Percentiles rank a stretch among this genome's conserved stretches.
Conservation (phyloP, 805 yeast species). For the Lachancea kluyveri region DNA sequence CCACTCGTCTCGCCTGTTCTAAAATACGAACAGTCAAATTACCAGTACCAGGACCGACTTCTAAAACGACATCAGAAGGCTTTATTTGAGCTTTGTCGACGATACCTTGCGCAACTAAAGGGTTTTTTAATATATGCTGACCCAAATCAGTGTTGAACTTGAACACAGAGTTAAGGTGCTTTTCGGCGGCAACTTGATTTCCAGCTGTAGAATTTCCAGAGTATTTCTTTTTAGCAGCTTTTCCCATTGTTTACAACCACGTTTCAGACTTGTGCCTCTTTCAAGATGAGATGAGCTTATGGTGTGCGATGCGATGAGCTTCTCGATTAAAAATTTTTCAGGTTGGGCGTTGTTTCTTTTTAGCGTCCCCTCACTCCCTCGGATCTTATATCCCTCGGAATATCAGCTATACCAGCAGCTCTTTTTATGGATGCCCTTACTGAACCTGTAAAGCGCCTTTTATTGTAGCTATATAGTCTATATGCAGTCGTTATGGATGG, state of each 20-base stretch:
- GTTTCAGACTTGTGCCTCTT: background rate
- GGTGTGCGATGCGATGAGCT: background rate
- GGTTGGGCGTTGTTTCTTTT: too few species aligned
- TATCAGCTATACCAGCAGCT: too few species aligned
- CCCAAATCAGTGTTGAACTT: slow-evolving; percentile 96
- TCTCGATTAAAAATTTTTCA: background rate
- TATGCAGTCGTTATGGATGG: too few species aligned
- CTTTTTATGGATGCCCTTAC: too few species aligned
- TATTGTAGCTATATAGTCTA: background rate
- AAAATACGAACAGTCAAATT: slow-evolving; percentile 88
- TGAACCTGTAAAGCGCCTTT: too few species aligned
- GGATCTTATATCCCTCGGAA: too few species aligned
- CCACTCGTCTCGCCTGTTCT: slow-evolving; percentile 89
- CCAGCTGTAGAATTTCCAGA: slow-evolving; percentile 41
- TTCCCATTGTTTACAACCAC: slow-evolving; percentile 41
- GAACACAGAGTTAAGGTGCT: slow-evolving; percentile 70
- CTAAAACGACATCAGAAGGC: slow-evolving; percentile 89
- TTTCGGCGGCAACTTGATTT: slow-evolving; percentile 60
- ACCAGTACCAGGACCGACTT: slow-evolving; percentile 99
- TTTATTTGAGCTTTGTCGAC: slow-evolving; percentile 92
- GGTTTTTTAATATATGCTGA: slow-evolving; percentile 94
- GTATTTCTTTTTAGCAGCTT: slow-evolving; percentile 60
- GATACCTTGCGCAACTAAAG: slow-evolving; percentile 94
- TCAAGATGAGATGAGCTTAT: slow-evolving; percentile 10
- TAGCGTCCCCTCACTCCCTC: too few species aligned